Percentiles rank a stretch among this genome's conserved stretches.
Evolutionary conservation across 2,329 filamentous ascomycete genomes (phyloP).

Genomic region (Dryadomyces sulphureus): DNA sequence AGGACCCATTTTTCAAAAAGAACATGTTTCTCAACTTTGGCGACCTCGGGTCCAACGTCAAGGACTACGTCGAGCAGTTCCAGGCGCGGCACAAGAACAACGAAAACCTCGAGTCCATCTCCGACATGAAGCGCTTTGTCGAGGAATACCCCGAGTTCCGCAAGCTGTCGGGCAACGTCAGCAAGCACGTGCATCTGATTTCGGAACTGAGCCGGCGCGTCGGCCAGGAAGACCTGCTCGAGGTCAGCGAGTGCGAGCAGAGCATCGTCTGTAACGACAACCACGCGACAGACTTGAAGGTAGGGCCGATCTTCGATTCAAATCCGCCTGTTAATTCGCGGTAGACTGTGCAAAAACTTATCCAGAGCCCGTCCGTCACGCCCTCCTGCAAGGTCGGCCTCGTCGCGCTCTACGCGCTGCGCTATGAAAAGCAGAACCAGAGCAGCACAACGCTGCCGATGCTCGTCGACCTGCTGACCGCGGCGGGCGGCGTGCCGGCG

Average conservation of each 20-base stretch:
- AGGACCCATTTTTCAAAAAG: conserved; percentile 97
- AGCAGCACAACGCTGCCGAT: conserved; percentile 71
- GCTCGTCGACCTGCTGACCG: conserved; percentile 71
- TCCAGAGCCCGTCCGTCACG: conserved; percentile 65
- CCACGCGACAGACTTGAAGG: conserved; percentile 80
- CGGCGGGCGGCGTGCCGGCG: conserved; percentile 66
- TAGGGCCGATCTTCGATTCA: conserved; percentile 22
- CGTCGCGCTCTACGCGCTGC: conserved; percentile 85
- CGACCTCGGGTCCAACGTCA: conserved; percentile 88
- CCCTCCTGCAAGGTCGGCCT: conserved; percentile 75
- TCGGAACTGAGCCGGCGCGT: conserved; percentile 85
- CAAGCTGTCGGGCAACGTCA: conserved; percentile 93
- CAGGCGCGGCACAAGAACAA: conserved; percentile 95
- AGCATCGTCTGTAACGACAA: conserved; percentile 95
- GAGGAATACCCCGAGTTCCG: conserved; percentile 98
- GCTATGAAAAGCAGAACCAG: conserved; percentile 77
- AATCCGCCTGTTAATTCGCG: not conserved
- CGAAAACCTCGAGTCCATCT: conserved; percentile 90
- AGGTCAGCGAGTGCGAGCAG: conserved; percentile 94
- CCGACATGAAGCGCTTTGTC: conserved; percentile 98
- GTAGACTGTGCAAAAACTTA: conserved; percentile 70
- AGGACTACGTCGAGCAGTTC: conserved; percentile 97
- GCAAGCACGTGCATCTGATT: conserved; percentile 93
- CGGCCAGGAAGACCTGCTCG: conserved; percentile 72
- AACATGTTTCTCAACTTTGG: conserved; percentile 99